A percentile compares a stretch with the other conserved stretches of the same genome.
Evolutionary conservation across 371 early-diverging fungal species (phyloP).

Genomic region (Zancudomyces culisetae): DNA sequence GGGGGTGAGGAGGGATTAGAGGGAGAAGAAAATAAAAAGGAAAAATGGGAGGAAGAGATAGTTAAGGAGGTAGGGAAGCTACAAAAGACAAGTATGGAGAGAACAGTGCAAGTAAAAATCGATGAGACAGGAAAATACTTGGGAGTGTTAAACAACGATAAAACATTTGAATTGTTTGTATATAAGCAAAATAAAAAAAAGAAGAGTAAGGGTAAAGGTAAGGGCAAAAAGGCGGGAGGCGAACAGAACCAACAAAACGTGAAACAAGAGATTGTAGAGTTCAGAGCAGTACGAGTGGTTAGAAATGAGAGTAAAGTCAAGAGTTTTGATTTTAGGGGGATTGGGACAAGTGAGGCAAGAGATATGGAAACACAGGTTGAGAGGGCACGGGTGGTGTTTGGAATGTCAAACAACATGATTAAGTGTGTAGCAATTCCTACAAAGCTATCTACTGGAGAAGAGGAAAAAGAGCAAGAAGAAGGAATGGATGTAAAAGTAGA

Average conservation of each 20-base stretch:
- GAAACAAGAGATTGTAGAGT: constrained; percentile 26
- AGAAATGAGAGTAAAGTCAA: constrained; percentile 19
- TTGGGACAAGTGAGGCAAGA: constrained; percentile 19
- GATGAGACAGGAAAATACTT: constrained; percentile 55
- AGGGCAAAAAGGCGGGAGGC: constrained; percentile 9
- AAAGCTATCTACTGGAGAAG: constrained; percentile 13
- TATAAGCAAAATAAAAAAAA: constrained; percentile 51
- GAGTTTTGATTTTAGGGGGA: constrained; percentile 24
- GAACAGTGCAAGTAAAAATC: constrained; percentile 50
- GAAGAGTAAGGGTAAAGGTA: constrained; percentile 45
- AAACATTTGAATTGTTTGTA: constrained; percentile 61
- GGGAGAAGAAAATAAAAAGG: constrained; percentile 24
- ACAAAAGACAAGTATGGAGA: constrained; percentile 59
- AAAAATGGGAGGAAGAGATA: not conserved
- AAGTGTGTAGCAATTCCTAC: not conserved
- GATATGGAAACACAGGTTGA: constrained; percentile 5
- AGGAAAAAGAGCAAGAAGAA: not conserved
- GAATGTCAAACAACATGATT: constrained; percentile 17
- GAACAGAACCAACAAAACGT: constrained; percentile 13
- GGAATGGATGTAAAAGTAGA: constrained; percentile 29
- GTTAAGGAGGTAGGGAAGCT: constrained; percentile 41
- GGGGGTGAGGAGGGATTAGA: constrained; percentile 43
- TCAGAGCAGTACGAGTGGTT: constrained; percentile 12
- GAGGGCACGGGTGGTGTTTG: constrained; percentile 21
- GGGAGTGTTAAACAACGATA: constrained; percentile 60